Conservation (phyloP, 768 basidiomycete genomes). For the Amanita fuliginea region DNA sequence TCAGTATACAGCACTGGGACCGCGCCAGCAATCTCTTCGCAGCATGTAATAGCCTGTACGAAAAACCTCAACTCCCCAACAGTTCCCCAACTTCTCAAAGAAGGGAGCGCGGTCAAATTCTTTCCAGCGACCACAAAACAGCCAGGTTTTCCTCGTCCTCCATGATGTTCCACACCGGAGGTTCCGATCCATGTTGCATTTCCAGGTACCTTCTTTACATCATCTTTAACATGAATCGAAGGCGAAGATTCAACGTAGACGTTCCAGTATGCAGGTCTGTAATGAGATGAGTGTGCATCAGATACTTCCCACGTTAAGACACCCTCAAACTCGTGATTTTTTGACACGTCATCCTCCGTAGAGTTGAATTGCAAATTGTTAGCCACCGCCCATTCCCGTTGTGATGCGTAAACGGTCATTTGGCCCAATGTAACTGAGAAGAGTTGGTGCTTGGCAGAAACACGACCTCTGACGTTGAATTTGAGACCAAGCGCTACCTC, state of each 20-base stretch:
- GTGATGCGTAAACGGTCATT: background rate
- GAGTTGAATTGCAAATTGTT: background rate
- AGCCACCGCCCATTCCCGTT: background rate
- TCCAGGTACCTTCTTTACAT: background rate
- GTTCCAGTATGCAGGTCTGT: background rate
- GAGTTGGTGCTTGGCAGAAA: background rate
- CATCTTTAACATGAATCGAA: background rate
- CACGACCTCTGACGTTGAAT: background rate
- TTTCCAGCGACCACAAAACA: background rate
- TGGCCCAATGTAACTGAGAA: background rate
- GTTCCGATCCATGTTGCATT: constrained; percentile 1
- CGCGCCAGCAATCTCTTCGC: background rate
- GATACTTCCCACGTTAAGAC: background rate
- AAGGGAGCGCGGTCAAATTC: background rate
- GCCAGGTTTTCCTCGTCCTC: background rate
- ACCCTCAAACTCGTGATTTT: background rate
- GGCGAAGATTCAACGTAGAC: background rate
- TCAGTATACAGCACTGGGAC: background rate
- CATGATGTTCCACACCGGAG: background rate
- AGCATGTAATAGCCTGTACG: background rate
- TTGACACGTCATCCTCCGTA: constrained; percentile 12
- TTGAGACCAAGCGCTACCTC: background rate
- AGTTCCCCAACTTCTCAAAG: background rate
- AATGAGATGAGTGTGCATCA: background rate
- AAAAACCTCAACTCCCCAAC: background rate